Evolutionary conservation across 192 early-diverging fungal species (phyloP), one percentile per base, ranked within the genome.

Genomic region (Entomortierella lignicola): DNA sequence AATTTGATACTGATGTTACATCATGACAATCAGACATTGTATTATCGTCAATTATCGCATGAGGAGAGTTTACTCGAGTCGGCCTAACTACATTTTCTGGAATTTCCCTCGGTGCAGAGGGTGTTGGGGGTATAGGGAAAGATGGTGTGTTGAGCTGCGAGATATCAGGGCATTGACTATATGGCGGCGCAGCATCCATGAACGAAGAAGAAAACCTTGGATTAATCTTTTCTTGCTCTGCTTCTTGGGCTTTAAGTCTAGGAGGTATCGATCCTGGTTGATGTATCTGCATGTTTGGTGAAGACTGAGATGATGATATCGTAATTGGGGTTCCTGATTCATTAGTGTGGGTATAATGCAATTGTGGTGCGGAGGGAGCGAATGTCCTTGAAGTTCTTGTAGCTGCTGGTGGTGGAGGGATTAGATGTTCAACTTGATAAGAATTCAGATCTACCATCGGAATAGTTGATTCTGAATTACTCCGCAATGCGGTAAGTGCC

Each of bases 111-210:
- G 60, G 60, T 17, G 60, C 60, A 0, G 60, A 41, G 2, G 60
- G 60, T 17, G 60, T 61, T 11, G 60, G 60, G 11, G 60, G 60
- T 61, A 31, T 48, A 44, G 60, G 60, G 27, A 61, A 61, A 5
- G 60, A 61, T 48, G 60, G 60, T 27, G 39, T 34, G 12, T 21
- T n/a, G 13, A 61, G 10, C 10, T 20, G 43, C 15, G 60, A 31
- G 6, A 37, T 12, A 30, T 47, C 15, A 7, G 21, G 2, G 27
- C 48, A 13, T 30, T 61, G 60, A 2, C 17, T 29, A 17, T 61
- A 61, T 13, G 60, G 60, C 7, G 60, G 60, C 2, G 60, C 60
- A 48, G 44, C 44, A n/a, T 48, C 60, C 26, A 26, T 29, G 2
- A 7, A 60, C n/a, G 23, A 60, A 5, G 39, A 6, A 1, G 57